A percentile compares a stretch with the other conserved stretches of the same genome.
These are phyloP conservation scores for Pleochaeta shiraiana DNA, from an alignment of 2,329 filamentous ascomycete species.

Conservation along the genomic window DNA sequence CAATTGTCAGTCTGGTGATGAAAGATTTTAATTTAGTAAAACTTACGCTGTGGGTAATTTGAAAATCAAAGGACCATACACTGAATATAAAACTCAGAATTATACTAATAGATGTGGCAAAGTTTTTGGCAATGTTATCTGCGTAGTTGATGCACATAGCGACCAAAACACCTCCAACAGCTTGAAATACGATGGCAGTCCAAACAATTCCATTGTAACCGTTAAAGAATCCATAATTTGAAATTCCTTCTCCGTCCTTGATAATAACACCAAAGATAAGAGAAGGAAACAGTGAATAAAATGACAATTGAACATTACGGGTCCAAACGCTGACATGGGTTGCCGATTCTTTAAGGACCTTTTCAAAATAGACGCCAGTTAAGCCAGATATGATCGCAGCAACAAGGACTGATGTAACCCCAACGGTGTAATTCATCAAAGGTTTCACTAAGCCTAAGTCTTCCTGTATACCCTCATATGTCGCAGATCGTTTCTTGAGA, in stretches of 20 bases:
- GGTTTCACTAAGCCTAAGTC: slow-evolving; percentile 28
- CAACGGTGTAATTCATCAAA: slow-evolving; percentile 56
- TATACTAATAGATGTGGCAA: slow-evolving; percentile 83
- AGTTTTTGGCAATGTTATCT: slow-evolving; percentile 84
- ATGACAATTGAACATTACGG: slow-evolving; percentile 80
- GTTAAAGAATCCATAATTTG: slow-evolving; percentile 73
- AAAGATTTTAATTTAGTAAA: not conserved
- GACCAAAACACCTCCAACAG: slow-evolving; percentile 63
- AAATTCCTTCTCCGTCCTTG: slow-evolving; percentile 68
- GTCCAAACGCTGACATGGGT: slow-evolving; percentile 68
- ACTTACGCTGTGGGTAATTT: slow-evolving; percentile 50
- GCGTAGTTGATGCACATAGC: slow-evolving; percentile 64
- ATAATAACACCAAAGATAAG: slow-evolving; percentile 69
- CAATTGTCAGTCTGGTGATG: not conserved
- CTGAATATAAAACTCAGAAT: slow-evolving; percentile 71
- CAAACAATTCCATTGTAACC: slow-evolving; percentile 90
- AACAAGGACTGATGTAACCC: slow-evolving; percentile 54
- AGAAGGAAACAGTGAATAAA: slow-evolving; percentile 83
- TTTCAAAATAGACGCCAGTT: slow-evolving; percentile 76
- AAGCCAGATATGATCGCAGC: slow-evolving; percentile 66
- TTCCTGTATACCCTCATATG: slow-evolving; percentile 70
- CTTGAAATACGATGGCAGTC: slow-evolving; percentile 64
- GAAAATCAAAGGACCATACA: slow-evolving; percentile 65
- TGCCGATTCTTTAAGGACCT: slow-evolving; percentile 71
- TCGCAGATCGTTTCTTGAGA: slow-evolving; percentile 53